Evolutionary conservation across 2,329 filamentous ascomycete species (phyloP), one percentile per base, ranked within the genome.

Genomic region (Cadophora gregata): DNA sequence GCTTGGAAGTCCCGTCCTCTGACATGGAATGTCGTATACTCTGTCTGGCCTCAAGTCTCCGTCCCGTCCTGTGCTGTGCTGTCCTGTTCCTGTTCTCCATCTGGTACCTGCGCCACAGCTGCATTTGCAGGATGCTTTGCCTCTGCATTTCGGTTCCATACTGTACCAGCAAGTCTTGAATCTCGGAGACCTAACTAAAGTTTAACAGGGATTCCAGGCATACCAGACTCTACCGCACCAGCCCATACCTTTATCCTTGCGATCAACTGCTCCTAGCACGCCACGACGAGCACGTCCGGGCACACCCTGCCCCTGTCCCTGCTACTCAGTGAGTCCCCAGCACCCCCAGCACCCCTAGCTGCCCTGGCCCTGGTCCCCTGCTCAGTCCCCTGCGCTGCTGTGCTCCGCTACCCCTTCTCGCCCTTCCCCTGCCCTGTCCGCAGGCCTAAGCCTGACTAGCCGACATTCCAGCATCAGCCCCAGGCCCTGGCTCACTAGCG

Each of bases 141-240:
- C 5, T 12, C 5, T 36, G 31, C 31, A 36, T 6, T 42, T 9
- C 36, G 14, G 45, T 47, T 27, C 29, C 61, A 56, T 21, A 24
- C 50, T 59, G 47, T 45, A 45, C 16, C 53, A 55, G 53, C 65
- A 62, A 61, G 62, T 59, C 33, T 51, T 65, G 64, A 67, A 70
- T 69, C 70, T 70, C 60, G 67, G 69, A 71, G 69, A 69, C 61
- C 65, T 67, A 71, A 69, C 69, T 69, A 71, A 69, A 70, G 61
- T 66, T 70, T 47, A 53, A 66, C 71, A 71, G 69, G 71, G 71
- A 42, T 68, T 66, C 67, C 63, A 63, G 50, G 56, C 69, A 61
- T 66, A 66, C 21, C n/a, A n/a, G n/a, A n/a, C n/a, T n/a, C n/a
- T n/a, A n/a, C n/a, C n/a, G n/a, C n/a, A n/a, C n/a, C n/a, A n/a